Evolutionary conservation across 2,329 filamentous ascomycete species (phyloP), one percentile per base, ranked within the genome.

Genomic region (Phyllosticta citribraziliensis): DNA sequence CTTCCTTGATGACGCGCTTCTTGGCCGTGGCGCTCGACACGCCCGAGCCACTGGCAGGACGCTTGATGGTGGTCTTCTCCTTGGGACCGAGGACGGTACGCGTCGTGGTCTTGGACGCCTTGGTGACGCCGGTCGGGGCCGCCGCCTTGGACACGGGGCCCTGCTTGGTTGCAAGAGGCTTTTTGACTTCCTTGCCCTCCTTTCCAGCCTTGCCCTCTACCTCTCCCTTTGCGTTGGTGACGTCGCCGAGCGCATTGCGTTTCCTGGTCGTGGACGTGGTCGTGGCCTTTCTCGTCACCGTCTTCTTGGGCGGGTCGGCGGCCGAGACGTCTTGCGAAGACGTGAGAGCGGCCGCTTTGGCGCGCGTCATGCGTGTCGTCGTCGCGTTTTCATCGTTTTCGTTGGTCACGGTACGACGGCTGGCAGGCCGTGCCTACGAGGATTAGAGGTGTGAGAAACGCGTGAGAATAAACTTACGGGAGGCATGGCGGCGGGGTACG

Each of bases 311-410:
- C 60, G 78, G 75, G 58, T 88, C 88, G 67, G 87, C 86, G 67
- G 69, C 67, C 53, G 69, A 66, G 62, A 68, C 68, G 52, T 66
- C 65, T 80, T 82, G 70, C 79, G 81, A 64, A 73, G 73, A 74
- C 51, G 73, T 74, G 51, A 83, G 81, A 55, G 88, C 88, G 62
- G 91, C 90, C 58, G 91, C 86, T 79, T 97, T 97, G 67, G 94
- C 92, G 78, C 94, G 86, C 69, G 94, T 97, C 73, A 97, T 80
- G 78, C 92, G 91, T 77, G 88, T 90, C 64, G 88, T 86, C 63
- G 80, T 76, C 63, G 75, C 76, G 74, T 96, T 96, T 80, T 97
- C 94, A 74, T 97, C 93, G 73, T 97, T 97, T 80, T 97, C 92
- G 76, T 95, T 94, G 66, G 88, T 88, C 70, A 88, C 83, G 74